These are phyloP conservation scores for Cytospora piceicola DNA, from an alignment of 2,329 filamentous ascomycete species.

Conservation along the genomic window DNA sequence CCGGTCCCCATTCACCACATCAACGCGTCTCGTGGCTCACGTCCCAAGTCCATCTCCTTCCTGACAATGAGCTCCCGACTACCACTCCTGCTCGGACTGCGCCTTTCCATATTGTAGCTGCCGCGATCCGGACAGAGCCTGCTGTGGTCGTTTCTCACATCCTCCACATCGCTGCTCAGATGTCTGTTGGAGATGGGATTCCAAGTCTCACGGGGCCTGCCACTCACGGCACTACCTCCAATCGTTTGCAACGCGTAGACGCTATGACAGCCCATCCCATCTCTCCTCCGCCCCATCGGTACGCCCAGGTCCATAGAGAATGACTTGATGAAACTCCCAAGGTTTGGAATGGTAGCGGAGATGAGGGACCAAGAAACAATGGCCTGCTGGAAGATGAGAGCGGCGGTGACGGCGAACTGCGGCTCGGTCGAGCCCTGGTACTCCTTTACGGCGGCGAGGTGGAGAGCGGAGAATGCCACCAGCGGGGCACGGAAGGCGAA, in stretches of 20 bases:
- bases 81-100: neutral
- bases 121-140: neutral
- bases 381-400: constrained; percentile 32
- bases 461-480: constrained; percentile 27
- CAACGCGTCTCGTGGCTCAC: neutral
- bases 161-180: neutral
- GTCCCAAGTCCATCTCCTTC: neutral
- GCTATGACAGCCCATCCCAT: neutral
- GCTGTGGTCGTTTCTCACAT: neutral
- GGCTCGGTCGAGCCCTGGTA: constrained; percentile 28
- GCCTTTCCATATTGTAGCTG: neutral
- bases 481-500: constrained; percentile 35
- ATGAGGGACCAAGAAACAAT: constrained; percentile 33
- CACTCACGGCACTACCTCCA: neutral
- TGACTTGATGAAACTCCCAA: constrained; percentile 34
- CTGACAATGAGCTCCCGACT: neutral
- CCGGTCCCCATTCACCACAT: neutral
- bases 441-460: constrained; percentile 25
- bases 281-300: neutral
- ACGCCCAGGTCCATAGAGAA: constrained; percentile 27
- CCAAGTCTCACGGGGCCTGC: neutral
- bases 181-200: neutral
- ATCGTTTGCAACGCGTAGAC: neutral
- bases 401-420: constrained; percentile 30
- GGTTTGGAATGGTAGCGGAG: constrained; percentile 34